Evolutionary conservation across 2,329 filamentous ascomycete genomes (phyloP).

Genomic region (Apiospora sp.): DNA sequence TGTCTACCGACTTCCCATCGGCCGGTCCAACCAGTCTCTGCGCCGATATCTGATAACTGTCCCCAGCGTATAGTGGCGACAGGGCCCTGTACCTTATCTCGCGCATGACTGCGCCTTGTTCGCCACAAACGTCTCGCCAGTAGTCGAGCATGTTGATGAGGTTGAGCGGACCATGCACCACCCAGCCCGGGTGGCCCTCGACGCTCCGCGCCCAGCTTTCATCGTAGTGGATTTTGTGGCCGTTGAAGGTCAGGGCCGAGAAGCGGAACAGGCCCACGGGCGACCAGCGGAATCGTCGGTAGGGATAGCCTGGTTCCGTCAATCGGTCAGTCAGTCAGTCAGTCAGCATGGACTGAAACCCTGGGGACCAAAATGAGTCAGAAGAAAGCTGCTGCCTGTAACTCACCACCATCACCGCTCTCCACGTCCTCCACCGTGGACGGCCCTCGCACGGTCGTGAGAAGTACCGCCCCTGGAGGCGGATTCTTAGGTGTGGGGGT

Average conservation of each 20-base stretch:
- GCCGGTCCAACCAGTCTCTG: slow-evolving; percentile 46
- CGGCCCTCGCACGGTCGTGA: slow-evolving; percentile 33
- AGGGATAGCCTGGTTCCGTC: slow-evolving; percentile 32
- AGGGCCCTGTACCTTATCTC: slow-evolving; percentile 72
- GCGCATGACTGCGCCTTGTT: slow-evolving; percentile 37
- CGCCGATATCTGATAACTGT: slow-evolving; percentile 67
- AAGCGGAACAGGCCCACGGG: slow-evolving; percentile 75
- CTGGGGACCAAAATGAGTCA: neutral
- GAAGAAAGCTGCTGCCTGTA: neutral
- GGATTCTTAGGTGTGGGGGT: slow-evolving; percentile 24
- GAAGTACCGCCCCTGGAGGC: slow-evolving; percentile 29
- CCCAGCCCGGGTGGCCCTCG: slow-evolving; percentile 73
- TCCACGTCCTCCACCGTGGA: slow-evolving; percentile 39
- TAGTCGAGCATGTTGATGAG: slow-evolving; percentile 77
- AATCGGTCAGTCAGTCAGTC: slow-evolving; percentile 1
- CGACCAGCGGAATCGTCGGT: slow-evolving; percentile 51
- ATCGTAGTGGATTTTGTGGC: slow-evolving; percentile 85
- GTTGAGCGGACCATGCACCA: slow-evolving; percentile 84
- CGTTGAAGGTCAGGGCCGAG: slow-evolving; percentile 86
- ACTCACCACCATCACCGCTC: slow-evolving; percentile 30
- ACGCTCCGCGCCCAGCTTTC: slow-evolving; percentile 67
- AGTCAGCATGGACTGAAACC: neutral
- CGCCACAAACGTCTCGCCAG: slow-evolving; percentile 58
- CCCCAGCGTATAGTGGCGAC: slow-evolving; percentile 73
- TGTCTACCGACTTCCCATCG: slow-evolving; percentile 46